Evolutionary conservation across 805 yeast genomes (phyloP), one percentile per base, ranked within the genome.

Genomic region (Saccharomycopsis guyanensis): DNA sequence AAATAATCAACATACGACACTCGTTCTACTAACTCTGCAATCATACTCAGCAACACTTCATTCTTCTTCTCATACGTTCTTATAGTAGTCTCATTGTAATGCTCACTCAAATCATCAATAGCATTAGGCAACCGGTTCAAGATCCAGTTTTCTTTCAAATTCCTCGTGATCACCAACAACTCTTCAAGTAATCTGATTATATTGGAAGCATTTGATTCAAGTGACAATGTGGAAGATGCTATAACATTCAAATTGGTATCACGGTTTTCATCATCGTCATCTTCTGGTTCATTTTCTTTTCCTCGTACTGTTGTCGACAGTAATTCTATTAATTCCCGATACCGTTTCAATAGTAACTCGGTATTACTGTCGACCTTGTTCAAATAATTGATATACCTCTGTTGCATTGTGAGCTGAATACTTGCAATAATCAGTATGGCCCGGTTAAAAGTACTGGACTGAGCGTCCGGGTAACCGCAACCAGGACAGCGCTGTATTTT

Each of bases 71-170:
- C 53, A 31, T 50, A 50, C n/a, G 43, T 41, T 10, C 16, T 38
- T 12, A 46, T 50, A 5, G 38, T 43, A 18, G 34, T 33, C 22
- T 47, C 51, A 29, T 44, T 47, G 41, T 50, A 50, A 23, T 47
- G 46, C 7, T 43, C 46, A 5, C 41, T 33, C 38, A 50, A 39
- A n/a, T 49, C 49, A 10, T 40, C 22, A 4, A 51, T 33, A 3
- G 47, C 32, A 27, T 51, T 40, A 2, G 54, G 54, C 13, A 51
- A 40, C 27, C 49, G 31, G 31, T 51, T 48, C 23, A 51, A 40
- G 22, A 51, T 31, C 54, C 54, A 51, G 6, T 27, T 25, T 32
- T 51, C 54, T 20, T 51, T 51, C 24, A 51, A 37, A 5, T 40
- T 27, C 20, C 50, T 23, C 10, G 54, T 48, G 6, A 51, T 45